Conservation (phyloP, 2,329 filamentous ascomycete genomes). For the Leptographium galeiforme region DNA sequence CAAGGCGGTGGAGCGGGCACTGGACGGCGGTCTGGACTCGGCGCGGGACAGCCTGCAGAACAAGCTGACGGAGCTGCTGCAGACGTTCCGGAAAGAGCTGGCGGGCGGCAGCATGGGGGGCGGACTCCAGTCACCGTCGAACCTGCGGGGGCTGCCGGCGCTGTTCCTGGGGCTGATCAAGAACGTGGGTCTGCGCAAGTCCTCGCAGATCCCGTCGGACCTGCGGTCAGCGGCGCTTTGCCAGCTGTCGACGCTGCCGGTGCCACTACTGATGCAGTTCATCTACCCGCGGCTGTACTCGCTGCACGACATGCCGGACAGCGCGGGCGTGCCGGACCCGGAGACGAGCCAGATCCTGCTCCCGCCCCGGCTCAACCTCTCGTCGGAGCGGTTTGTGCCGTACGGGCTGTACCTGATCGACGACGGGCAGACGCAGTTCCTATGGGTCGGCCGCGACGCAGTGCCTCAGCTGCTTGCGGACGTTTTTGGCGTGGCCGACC, state of each 20-base stretch:
- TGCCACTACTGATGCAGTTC: slow-evolving; percentile 84
- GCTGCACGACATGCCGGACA: slow-evolving; percentile 91
- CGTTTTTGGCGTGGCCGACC: slow-evolving; percentile 80
- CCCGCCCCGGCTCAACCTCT: slow-evolving; percentile 72
- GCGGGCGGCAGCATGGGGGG: slow-evolving; percentile 92
- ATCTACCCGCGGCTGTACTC: slow-evolving; percentile 80
- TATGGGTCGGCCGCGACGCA: slow-evolving; percentile 89
- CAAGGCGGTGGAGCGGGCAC: slow-evolving; percentile 85
- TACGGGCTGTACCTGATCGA: slow-evolving; percentile 95
- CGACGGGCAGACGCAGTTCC: slow-evolving; percentile 92
- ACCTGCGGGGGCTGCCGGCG: slow-evolving; percentile 75
- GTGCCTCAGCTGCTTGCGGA: slow-evolving; percentile 80
- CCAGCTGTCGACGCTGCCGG: slow-evolving; percentile 81
- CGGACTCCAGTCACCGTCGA: slow-evolving; percentile 86
- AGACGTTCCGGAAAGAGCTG: slow-evolving; percentile 94
- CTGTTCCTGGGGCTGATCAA: slow-evolving; percentile 93
- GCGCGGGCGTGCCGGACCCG: slow-evolving; percentile 71
- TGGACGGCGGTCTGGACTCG: slow-evolving; percentile 70
- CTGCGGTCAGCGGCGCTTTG: slow-evolving; percentile 86
- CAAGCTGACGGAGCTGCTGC: slow-evolving; percentile 83
- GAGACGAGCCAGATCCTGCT: slow-evolving; percentile 81
- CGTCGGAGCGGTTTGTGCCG: slow-evolving; percentile 72
- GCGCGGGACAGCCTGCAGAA: slow-evolving; percentile 81
- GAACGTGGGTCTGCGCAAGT: slow-evolving; percentile 86
- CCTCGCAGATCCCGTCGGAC: slow-evolving; percentile 85